These are phyloP conservation scores for Elsinoe australis DNA, from an alignment of 2,329 filamentous ascomycete genomes.

Conservation along the genomic window DNA sequence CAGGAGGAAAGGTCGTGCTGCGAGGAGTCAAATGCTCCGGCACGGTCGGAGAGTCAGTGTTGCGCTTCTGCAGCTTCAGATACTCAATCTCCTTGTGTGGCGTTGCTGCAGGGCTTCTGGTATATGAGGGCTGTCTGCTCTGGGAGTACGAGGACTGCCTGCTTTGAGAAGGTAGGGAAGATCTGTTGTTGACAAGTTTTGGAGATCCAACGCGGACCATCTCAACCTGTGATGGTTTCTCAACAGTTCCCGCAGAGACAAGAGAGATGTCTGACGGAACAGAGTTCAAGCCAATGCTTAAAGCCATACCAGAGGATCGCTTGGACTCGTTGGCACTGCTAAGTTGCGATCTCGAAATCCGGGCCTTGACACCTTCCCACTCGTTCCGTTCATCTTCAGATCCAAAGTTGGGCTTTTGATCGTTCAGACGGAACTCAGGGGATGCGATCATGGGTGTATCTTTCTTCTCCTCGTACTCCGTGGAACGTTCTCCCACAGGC, in stretches of 20 bases:
- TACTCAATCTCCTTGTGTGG: constrained; percentile 5
- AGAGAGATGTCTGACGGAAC: constrained; percentile 6
- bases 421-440: constrained; percentile 7
- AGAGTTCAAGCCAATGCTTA: neutral
- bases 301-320: constrained; percentile 3
- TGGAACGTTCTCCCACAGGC: too few species aligned
- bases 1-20: constrained; percentile 1
- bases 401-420: neutral
- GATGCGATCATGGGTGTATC: constrained; percentile 10
- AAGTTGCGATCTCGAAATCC: neutral
- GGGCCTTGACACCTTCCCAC: constrained; percentile 1
- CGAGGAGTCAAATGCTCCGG: constrained; percentile 12
- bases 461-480: neutral
- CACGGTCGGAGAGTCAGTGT: constrained; percentile 11
- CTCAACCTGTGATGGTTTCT: constrained; percentile 12
- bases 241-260: neutral
- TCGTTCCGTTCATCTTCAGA: constrained; percentile 3
- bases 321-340: neutral
- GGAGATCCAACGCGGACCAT: constrained; percentile 9
- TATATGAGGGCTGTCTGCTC: too few species aligned
- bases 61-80: neutral
- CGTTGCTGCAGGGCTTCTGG: neutral
- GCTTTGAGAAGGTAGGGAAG: constrained; percentile 3
- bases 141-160: constrained; percentile 1
- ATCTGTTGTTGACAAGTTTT: constrained; percentile 8